Evolutionary conservation across 805 yeast genomes (phyloP), one percentile per base, ranked within the genome.

Genomic region (Yarrowia alimentaria): DNA sequence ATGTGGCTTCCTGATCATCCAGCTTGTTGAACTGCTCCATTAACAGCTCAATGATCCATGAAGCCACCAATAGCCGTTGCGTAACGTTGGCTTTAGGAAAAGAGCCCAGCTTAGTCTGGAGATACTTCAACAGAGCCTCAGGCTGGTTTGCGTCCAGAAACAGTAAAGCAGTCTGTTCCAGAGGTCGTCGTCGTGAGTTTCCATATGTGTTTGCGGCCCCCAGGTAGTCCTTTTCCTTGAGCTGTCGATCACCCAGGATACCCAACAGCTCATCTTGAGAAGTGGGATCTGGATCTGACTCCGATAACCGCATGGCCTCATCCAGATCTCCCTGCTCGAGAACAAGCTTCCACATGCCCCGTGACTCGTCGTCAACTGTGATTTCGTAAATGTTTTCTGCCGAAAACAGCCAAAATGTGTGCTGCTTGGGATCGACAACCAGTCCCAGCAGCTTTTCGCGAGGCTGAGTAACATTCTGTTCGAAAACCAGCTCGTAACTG

Each of bases 331-430:
- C 64, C 45, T 69, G 70, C 3, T 72, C 73, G n/a, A 81, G 61
- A 59, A 81, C 64, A 0, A 77, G 69, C 49, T 75, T 76, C 96
- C 97, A 87, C 3, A 90, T 80, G 19, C 84, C 84, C 4, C 75
- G 69, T 4, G 80, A 71, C 63, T 91, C 97, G 60, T 83, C 76
- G 26, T 74, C 74, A 10, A 86, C 73, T 13, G 56, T 58, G 6
- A 93, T 66, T 62, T 93, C 99, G 61, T 75, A 85, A 8, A 93
- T 78, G 42, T 72, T 72, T 5, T 67, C 61, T 10, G 68, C 64
- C 0, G 93, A 78, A 58, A 71, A 86, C 3, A 85, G 65, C 99
- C 99, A 93, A 58, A 71, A 85, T 0, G 98, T 85, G 1, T 71
- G 61, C 34, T 66, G 65, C 4, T 64, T 54, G 47, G 66, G 64